Base-by-base conservation (phyloP, 176 grass and related monocot genomes). In the Alopecurus myosuroides region DNA sequence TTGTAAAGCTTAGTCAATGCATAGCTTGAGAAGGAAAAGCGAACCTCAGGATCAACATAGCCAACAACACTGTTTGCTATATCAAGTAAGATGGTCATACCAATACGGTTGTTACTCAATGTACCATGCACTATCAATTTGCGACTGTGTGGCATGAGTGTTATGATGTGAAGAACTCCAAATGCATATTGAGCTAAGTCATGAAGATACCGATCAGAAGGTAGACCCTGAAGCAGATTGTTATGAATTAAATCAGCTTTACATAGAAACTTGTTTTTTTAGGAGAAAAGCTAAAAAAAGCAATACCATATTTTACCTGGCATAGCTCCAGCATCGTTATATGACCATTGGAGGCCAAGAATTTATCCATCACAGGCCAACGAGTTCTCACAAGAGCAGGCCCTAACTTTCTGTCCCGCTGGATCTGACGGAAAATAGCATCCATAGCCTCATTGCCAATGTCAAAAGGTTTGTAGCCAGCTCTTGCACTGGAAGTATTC, bases 81-180 rank as follows among this genome's bases (percentile, higher is more conserved):
- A 76, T 99, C 97, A 57, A 99, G 74, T 70, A 99, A 82, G 49
- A 99, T 69, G 49, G 91, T 86, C 86, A 99, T 96, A 81, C 97
- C 93, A 41, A 92, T 86, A 76, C 89, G 93, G 31, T 92, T 91
- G 77, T 96, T 99, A 86, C 88, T 99, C 90, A 99, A 76, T 63
- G 88, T 89, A 83, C 84, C 91, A 86, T 91, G 91, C 35, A 99
- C 94, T 81, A 99, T 96, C 88, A 76, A 79, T 86, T 94, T 99
- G 49, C 97, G 93, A 65, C 91, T 86, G 39, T 88, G 74, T 6
- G 94, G 94, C 63, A 96, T 76, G 73, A 99, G 90, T 72, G 97
- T 99, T 84, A 94, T 86, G 62, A 96, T 92, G 88, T 99, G 97
- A 79, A 99, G 97, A 84, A 99, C 88, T 62, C 97, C 97, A 85